Conservation (phyloP, 495 filamentous ascomycete species). For the Chaetomium fimeti region DNA sequence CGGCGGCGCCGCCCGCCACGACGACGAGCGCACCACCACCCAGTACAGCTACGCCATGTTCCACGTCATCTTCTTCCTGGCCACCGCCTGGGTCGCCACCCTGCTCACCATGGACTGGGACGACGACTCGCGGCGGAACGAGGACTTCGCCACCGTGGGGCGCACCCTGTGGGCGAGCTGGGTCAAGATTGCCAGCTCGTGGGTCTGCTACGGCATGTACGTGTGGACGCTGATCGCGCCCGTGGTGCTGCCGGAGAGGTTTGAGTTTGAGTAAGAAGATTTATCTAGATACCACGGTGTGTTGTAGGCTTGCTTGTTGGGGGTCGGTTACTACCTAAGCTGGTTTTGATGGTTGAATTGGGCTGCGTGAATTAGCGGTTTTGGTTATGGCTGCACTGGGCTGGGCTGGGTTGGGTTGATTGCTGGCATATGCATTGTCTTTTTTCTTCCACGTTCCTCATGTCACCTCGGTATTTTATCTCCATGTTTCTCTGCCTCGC, state of each 20-base stretch:
- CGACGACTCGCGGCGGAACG: slow-evolving; percentile 42
- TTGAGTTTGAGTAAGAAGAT: slow-evolving; percentile 53
- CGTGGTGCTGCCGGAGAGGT: slow-evolving; percentile 79
- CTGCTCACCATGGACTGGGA: slow-evolving; percentile 83
- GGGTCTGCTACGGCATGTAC: slow-evolving; percentile 95
- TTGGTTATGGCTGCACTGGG: neutral
- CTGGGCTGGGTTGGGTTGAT: neutral
- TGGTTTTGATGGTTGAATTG: neutral
- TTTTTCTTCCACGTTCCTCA: neutral
- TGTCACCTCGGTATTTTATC: neutral
- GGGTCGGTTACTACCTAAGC: too few species aligned
- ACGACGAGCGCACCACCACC: slow-evolving; percentile 84
- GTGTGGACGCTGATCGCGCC: slow-evolving; percentile 90
- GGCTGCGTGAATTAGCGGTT: neutral
- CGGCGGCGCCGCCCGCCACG: slow-evolving; percentile 51
- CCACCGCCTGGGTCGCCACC: slow-evolving; percentile 93
- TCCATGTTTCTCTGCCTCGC: neutral
- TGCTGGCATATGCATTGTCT: neutral
- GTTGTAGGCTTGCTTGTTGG: neutral
- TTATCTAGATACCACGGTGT: neutral
- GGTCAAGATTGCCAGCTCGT: slow-evolving; percentile 98
- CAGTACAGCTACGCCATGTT: slow-evolving; percentile 97
- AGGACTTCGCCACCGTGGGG: slow-evolving; percentile 87
- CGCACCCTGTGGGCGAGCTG: slow-evolving; percentile 97
- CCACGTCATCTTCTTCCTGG: slow-evolving; percentile 96